Percentiles rank a stretch among this genome's conserved stretches.
phyloP scores from a whole-genome alignment of 768 basidiomycete species.

The Pilatotrama ljubarskyi region DNA sequence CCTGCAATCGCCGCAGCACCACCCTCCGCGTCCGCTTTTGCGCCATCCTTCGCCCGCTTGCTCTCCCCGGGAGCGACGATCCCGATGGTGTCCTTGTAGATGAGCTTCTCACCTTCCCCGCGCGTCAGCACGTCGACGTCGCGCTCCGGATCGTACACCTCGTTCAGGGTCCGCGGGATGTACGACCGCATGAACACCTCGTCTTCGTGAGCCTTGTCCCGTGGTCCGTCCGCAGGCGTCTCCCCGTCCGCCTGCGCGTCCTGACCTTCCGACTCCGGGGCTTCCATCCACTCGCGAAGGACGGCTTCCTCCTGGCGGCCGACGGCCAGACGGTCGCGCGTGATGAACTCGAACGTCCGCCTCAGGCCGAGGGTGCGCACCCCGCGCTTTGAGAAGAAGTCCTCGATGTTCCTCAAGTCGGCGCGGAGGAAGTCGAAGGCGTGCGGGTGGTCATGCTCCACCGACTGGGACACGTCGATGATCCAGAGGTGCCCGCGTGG shows the following conservation, averaged over 20 bases:
- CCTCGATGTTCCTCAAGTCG: conserved; percentile 91
- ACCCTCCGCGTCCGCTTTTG: conserved; percentile 27
- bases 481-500: conserved; percentile 69
- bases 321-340: conserved; percentile 48
- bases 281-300: conserved; percentile 52
- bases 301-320: conserved; percentile 30
- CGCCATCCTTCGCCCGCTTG: conserved; percentile 16
- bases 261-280: conserved; percentile 27
- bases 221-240: not conserved
- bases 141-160: conserved; percentile 93
- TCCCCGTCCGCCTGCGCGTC: conserved; percentile 17
- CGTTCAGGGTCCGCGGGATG: conserved; percentile 89
- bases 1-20: conserved; percentile 13
- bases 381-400: conserved; percentile 81
- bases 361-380: conserved; percentile 77
- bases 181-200: conserved; percentile 87
- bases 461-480: conserved; percentile 98
- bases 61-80: conserved; percentile 49
- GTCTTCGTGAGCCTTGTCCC: conserved; percentile 65
- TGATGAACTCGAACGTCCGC: conserved; percentile 88
- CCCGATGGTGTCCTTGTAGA: conserved; percentile 88
- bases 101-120: conserved; percentile 72
- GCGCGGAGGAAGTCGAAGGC: conserved; percentile 95
- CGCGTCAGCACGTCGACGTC: conserved; percentile 75
- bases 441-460: conserved; percentile 96